Evolutionary conservation across 768 basidiomycete species (phyloP).

Genomic region (Leccinellum rugosiceps): DNA sequence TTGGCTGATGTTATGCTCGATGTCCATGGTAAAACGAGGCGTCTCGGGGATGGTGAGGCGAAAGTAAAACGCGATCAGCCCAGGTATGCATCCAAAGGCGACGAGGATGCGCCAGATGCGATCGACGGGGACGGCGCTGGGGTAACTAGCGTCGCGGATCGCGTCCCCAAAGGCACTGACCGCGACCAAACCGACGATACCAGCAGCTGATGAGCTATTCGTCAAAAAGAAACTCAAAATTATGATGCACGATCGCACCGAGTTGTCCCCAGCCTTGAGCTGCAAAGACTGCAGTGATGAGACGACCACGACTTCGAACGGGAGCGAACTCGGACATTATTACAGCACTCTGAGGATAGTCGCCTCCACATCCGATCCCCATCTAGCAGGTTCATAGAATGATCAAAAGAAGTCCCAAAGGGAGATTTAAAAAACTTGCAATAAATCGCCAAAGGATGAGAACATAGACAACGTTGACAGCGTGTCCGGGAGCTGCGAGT

Average conservation of each 20-base stretch:
- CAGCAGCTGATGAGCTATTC: slow-evolving; percentile 44
- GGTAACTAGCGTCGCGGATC: slow-evolving; percentile 42
- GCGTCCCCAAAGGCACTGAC: slow-evolving; percentile 60
- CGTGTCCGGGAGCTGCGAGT: slow-evolving; percentile 58
- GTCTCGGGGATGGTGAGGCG: slow-evolving; percentile 91
- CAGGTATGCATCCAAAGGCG: slow-evolving; percentile 82
- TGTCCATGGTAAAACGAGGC: slow-evolving; percentile 88
- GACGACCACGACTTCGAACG: slow-evolving; percentile 69
- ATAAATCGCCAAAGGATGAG: slow-evolving; percentile 84
- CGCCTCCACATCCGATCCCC: slow-evolving; percentile 85
- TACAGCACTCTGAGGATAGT: slow-evolving; percentile 78
- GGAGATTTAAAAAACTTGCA: slow-evolving; percentile 27
- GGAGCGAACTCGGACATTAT: slow-evolving; percentile 90
- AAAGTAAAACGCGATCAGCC: slow-evolving; percentile 77
- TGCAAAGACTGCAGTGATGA: slow-evolving; percentile 88
- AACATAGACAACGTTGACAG: slow-evolving; percentile 63
- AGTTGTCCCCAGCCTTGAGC: slow-evolving; percentile 90
- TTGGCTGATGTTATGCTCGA: slow-evolving; percentile 73
- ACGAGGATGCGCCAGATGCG: slow-evolving; percentile 82
- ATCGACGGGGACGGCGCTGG: slow-evolving; percentile 56
- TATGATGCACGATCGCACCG: slow-evolving; percentile 36
- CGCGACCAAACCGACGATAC: slow-evolving; percentile 61
- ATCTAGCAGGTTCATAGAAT: slow-evolving; percentile 35
- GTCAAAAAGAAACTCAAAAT: not conserved
- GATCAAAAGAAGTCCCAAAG: not conserved